phyloP scores from a whole-genome alignment of 1,139 yeast genomes.

The Cylindricascospora bacillispora region DNA sequence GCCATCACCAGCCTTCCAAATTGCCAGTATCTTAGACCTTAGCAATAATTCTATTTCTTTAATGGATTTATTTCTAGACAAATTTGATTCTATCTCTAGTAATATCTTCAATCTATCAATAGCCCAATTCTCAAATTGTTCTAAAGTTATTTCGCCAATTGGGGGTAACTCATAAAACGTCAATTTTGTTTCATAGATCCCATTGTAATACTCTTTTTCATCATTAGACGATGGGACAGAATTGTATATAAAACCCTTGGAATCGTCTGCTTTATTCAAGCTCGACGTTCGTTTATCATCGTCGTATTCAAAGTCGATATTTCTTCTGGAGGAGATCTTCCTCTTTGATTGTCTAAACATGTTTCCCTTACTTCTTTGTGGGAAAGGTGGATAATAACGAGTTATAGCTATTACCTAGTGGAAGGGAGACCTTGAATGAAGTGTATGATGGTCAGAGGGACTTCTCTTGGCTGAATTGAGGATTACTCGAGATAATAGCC shows the following conservation, averaged over 20 bases:
- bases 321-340: conserved; percentile 62
- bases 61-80: conserved; percentile 48
- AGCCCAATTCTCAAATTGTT: conserved; percentile 92
- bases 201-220: conserved; percentile 22
- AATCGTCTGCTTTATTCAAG: conserved; percentile 4
- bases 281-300: conserved; percentile 4
- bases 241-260: conserved; percentile 9
- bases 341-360: conserved; percentile 73
- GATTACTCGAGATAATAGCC: no score
- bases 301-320: conserved; percentile 34
- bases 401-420: no score
- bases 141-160: conserved; percentile 70
- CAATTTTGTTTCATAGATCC: conserved; percentile 24
- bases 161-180: conserved; percentile 65
- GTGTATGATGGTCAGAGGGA: no score
- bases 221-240: no score
- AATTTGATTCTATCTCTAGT: conserved; percentile 70
- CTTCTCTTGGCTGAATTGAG: no score
- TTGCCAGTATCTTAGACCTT: conserved; percentile 50
- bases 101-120: conserved; percentile 76
- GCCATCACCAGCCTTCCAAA: conserved; percentile 29
- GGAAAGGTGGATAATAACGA: no score
- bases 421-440: no score
- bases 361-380: neutral
- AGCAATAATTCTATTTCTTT: conserved; percentile 55